Evolutionary conservation across 306 rosid genomes (phyloP).

Genomic region (Sophora flavescens): DNA sequence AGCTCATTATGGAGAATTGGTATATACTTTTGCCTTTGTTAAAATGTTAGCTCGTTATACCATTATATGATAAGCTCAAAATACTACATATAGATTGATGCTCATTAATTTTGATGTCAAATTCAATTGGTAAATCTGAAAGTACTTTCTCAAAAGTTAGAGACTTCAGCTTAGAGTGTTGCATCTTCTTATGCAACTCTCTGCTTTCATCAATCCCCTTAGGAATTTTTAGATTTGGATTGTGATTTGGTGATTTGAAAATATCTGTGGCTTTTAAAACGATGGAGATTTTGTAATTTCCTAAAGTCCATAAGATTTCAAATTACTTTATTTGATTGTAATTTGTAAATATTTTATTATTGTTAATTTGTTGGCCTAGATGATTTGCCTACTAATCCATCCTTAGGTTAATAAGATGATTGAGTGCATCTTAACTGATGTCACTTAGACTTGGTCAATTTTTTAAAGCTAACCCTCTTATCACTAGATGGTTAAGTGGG

Average conservation of each 20-base stretch:
- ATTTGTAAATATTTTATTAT: background rate
- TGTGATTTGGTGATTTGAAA: slow-evolving; percentile 32
- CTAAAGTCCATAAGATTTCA: slow-evolving; percentile 1
- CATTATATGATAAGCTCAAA: background rate
- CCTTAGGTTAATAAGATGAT: slow-evolving; percentile 12
- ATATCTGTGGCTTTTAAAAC: background rate
- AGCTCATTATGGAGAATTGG: slow-evolving; percentile 24
- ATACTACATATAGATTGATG: background rate
- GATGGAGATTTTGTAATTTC: background rate
- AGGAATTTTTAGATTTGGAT: slow-evolving; percentile 9
- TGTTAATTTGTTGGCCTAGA: slow-evolving; percentile 13
- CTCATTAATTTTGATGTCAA: slow-evolving; percentile 19
- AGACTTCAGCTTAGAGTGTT: slow-evolving; percentile 16
- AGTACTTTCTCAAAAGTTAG: background rate
- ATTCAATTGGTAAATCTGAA: slow-evolving; percentile 23
- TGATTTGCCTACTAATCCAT: background rate
- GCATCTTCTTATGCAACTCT: slow-evolving; percentile 12
- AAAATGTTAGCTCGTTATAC: background rate
- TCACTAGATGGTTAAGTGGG: slow-evolving; percentile 17
- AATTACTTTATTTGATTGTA: slow-evolving; percentile 10
- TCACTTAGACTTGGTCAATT: background rate
- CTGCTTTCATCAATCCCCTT: slow-evolving; percentile 17
- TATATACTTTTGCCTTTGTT: slow-evolving; percentile 19
- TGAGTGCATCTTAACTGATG: slow-evolving; percentile 3
- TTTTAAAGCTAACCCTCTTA: background rate